A percentile compares a stretch with the other conserved stretches of the same genome.
phyloP scores from a whole-genome alignment of 345 rosid species.

The Aquilaria malaccensis region DNA sequence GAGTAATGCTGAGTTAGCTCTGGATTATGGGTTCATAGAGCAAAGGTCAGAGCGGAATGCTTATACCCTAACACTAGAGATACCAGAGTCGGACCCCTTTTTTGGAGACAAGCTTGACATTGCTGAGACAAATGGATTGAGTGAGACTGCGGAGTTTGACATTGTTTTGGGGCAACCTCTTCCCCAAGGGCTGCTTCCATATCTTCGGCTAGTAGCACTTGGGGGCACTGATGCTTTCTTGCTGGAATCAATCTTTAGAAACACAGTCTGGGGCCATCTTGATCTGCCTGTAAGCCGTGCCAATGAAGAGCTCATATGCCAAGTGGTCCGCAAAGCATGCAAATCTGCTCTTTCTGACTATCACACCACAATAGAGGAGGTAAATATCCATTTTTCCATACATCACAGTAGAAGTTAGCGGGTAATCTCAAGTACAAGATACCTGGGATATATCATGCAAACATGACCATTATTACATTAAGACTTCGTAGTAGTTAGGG shows the following conservation, averaged over 20 bases:
- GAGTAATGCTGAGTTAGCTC: constrained; percentile 87
- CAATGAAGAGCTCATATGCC: constrained; percentile 87
- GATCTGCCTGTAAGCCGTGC: constrained; percentile 71
- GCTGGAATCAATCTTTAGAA: constrained; percentile 76
- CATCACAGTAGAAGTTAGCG: background rate
- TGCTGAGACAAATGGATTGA: constrained; percentile 71
- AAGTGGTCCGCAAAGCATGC: constrained; percentile 73
- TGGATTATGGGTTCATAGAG: constrained; percentile 90
- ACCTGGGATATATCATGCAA: too few species aligned
- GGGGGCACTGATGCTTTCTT: constrained; percentile 79
- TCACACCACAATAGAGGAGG: constrained; percentile 77
- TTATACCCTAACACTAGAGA: constrained; percentile 68
- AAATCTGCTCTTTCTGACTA: constrained; percentile 76
- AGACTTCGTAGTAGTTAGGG: too few species aligned
- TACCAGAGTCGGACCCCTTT: constrained; percentile 66
- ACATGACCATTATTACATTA: too few species aligned
- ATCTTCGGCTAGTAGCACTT: constrained; percentile 72
- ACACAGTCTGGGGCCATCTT: constrained; percentile 85
- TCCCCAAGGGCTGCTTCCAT: constrained; percentile 75
- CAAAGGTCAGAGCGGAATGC: constrained; percentile 54
- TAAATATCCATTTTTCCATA: constrained; percentile 13
- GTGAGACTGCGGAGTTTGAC: constrained; percentile 69
- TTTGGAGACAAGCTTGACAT: constrained; percentile 75
- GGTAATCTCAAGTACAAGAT: too few species aligned
- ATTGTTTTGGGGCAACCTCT: constrained; percentile 55